These are phyloP conservation scores for Trichothecium roseum DNA, from an alignment of 2,329 filamentous ascomycete genomes.

Conservation along the genomic window DNA sequence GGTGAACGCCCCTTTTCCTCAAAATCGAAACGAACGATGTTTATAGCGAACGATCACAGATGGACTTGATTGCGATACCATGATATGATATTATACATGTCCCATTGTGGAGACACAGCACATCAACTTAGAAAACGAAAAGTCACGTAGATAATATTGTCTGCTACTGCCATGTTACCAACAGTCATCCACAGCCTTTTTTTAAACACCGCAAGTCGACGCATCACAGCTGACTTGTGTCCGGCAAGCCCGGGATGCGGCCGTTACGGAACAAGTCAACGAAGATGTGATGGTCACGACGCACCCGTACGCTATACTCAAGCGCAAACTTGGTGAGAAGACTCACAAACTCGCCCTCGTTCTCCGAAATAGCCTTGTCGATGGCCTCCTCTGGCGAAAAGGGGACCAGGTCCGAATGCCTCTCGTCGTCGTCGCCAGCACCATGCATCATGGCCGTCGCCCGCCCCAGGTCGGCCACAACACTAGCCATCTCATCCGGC, in stretches of 20 bases:
- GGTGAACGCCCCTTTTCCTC: too few species aligned
- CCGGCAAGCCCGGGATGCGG: slow-evolving; percentile 1
- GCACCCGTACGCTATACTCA: not conserved
- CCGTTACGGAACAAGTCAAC: slow-evolving; percentile 3
- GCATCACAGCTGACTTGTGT: not conserved
- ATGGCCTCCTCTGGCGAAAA: slow-evolving; percentile 3
- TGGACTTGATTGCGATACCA: too few species aligned
- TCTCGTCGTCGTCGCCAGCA: slow-evolving; percentile 1
- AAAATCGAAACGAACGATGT: too few species aligned
- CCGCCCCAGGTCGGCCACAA: slow-evolving; percentile 1
- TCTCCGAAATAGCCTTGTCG: slow-evolving; percentile 1
- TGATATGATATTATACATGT: too few species aligned
- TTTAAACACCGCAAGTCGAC: too few species aligned
- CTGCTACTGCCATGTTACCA: too few species aligned
- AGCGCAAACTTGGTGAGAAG: slow-evolving; percentile 1
- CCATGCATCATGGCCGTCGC: slow-evolving; percentile 4
- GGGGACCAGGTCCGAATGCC: slow-evolving; percentile 3
- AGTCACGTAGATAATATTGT: too few species aligned
- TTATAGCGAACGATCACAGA: too few species aligned
- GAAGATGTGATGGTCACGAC: slow-evolving; percentile 3
- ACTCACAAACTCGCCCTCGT: slow-evolving; percentile 1
- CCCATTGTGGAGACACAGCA: too few species aligned
- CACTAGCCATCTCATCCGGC: slow-evolving; percentile 1
- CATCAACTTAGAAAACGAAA: too few species aligned
- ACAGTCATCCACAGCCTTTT: too few species aligned